Conservation (phyloP, 208 protist species). For the Histomonas meleagridis region DNA sequence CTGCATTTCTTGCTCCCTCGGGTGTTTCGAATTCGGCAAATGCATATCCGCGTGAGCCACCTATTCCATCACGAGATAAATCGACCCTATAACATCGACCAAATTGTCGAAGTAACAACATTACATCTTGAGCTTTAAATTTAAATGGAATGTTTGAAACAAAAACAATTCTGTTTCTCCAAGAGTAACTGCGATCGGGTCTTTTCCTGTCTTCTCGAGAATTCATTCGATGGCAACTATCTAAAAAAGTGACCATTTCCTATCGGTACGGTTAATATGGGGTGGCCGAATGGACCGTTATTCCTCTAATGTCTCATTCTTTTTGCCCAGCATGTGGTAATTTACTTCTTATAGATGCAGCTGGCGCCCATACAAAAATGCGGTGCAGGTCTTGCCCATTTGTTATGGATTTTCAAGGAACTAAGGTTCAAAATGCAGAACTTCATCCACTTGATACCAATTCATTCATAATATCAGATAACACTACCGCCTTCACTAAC, state of each 20-base stretch:
- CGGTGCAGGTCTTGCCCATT: neutral
- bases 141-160: neutral
- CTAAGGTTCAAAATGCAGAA: neutral
- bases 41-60: neutral
- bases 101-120: neutral
- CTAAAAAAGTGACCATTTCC: too few species aligned
- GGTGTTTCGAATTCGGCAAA: neutral
- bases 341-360: neutral
- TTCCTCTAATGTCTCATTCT: too few species aligned
- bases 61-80: neutral
- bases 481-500: neutral
- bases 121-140: neutral
- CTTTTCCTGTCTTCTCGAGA: too few species aligned
- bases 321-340: slow-evolving; percentile 27
- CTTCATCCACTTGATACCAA: neutral
- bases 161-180: neutral
- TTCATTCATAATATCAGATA: neutral
- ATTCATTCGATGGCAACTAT: too few species aligned
- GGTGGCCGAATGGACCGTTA: too few species aligned
- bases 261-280: too few species aligned
- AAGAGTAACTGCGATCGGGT: too few species aligned
- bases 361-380: neutral
- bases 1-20: neutral
- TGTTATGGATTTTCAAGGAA: neutral
- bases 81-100: neutral